Base-by-base conservation (phyloP, 75 land plant species). In the Larix kaempferi region DNA sequence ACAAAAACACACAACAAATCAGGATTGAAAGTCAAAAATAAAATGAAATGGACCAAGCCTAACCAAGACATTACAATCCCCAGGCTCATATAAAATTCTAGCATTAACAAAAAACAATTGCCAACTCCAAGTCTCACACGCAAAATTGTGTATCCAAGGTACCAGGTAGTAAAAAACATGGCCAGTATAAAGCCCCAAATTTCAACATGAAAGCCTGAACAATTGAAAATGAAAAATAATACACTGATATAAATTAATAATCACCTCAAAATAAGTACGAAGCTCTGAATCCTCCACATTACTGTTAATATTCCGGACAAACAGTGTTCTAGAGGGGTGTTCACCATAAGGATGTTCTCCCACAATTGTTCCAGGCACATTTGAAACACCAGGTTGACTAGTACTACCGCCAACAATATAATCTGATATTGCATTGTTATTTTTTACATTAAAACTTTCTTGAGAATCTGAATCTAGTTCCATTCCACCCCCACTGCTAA, bases 321-420 rank as follows among this genome's bases (percentile, higher is more conserved):
- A 93, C 49, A 93, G 80, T 39, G 95, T 93, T 59, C 98, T 84
- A 4, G 98, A 95, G 56, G 98, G 98, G 82, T 95, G 98, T 81
- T 95, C 98, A 37, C 98, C 98, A 86, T 87, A 93, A 39, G 98
- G 98, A 87, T 95, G 98, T 78, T 95, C 98, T 12, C 98, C 96
- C 41, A 86, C 89, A 76, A 95, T 87, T 61, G 93, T 75, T 37
- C 88, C 95, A 56, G 82, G 78, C 58, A 91, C 91, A 88, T 91
- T 91, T 62, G 87, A 67, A 66, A 81, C 59, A 22, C 77, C 77
- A 77, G 73, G 88, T 41, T 82, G 92, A 59, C 76, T 75, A 58
- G 84, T 26, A 49, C 76, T 89, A 82, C 84, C 85, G 21, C 81
- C 89, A 78, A 56, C 33, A 59, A 74, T 72, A 5, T 78, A 82